Evolutionary conservation across 2,329 filamentous ascomycete species (phyloP).

Genomic region (Setomelanomma holmii): DNA sequence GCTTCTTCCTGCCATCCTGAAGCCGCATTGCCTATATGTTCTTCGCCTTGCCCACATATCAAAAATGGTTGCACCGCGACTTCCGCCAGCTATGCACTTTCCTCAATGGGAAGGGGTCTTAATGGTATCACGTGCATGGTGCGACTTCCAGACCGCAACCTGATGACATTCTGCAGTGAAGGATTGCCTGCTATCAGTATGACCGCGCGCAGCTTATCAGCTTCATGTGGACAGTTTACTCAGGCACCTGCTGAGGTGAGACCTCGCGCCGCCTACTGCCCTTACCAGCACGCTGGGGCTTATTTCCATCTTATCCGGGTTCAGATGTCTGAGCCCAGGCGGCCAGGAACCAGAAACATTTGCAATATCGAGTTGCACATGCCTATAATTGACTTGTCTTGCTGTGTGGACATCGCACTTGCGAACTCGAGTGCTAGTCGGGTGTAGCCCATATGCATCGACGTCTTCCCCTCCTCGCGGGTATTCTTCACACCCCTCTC

Average conservation of each 20-base stretch:
- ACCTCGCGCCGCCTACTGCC: constrained; percentile 1
- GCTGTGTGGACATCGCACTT: neutral
- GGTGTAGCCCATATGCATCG: constrained; percentile 1
- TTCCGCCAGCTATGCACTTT: constrained; percentile 2
- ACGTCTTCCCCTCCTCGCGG: neutral
- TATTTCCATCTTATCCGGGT: neutral
- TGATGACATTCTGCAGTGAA: neutral
- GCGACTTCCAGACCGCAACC: neutral
- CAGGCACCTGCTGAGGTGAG: constrained; percentile 9
- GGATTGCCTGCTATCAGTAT: neutral
- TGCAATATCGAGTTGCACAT: neutral
- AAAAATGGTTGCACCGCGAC: neutral
- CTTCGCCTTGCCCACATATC: neutral
- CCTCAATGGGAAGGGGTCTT: neutral
- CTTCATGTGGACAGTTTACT: neutral
- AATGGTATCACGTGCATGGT: neutral
- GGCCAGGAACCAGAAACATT: neutral
- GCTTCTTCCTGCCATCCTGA: neutral
- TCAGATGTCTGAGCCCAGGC: neutral
- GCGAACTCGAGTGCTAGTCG: neutral
- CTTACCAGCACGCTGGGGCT: neutral
- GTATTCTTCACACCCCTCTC: neutral
- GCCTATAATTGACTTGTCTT: neutral
- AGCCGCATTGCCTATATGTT: neutral
- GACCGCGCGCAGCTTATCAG: neutral